Evolutionary conservation across 1,284 basidiomycete genomes (phyloP), one percentile per base, ranked within the genome.

Genomic region (Wolfiporia cocos): DNA sequence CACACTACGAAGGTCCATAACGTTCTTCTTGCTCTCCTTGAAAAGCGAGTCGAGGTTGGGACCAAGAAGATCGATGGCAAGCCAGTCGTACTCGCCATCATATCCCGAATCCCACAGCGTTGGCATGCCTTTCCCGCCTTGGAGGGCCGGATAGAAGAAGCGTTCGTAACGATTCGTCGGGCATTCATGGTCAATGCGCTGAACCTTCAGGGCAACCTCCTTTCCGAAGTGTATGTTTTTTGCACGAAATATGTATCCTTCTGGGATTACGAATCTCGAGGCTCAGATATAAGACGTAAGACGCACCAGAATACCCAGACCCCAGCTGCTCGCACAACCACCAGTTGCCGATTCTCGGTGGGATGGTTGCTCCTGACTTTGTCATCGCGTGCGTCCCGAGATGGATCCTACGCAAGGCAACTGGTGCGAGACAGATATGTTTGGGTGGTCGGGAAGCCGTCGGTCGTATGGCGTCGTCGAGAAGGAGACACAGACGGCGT

Each of bases 141-240:
- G 83, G 6, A 87, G 61, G 7, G 69, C 54, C n/a, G 82, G 82
- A 54, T 86, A 87, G 45, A 87, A 70, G 44, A 64, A 51, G 22
- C 80, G 74, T 54, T 87, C 84, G 43, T 81, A 85, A 36, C 62
- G 66, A 54, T 87, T 87, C 2, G 84, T 86, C 0, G 81, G 85
- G 52, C 82, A 86, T 55, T 82, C 74, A 42, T 83, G 76, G 51
- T 83, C 66, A 18, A 74, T 62, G 42, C 71, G 67, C 58, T 87
- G 84, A 6, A 87, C 63, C 55, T 87, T 87, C 43, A 87, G 67
- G 1, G 84, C 84, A 34, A 83, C 81, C n/a, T 68, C 56, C 36
- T 78, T 67, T 9, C 67, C 63, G 4, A 65, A 78, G 52, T 76
- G 67, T 1, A 86, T 49, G 50, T 87, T 64, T 12, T 51, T 57